Evolutionary conservation across 768 basidiomycete genomes (phyloP).

Genomic region (Peribolospora kevripleyi): DNA sequence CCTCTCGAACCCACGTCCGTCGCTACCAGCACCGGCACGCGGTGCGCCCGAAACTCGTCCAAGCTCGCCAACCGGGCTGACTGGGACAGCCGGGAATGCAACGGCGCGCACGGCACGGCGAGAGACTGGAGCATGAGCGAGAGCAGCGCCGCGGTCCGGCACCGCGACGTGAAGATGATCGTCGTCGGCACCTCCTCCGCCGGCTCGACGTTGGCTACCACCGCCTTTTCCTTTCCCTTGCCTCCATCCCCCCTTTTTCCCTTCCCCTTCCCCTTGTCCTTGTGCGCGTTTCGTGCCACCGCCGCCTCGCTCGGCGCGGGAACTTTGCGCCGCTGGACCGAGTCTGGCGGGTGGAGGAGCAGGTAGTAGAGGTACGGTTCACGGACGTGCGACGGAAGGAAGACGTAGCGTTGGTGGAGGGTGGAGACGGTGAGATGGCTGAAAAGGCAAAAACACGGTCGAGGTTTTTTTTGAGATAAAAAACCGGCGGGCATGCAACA

Average conservation of each 20-base stretch:
- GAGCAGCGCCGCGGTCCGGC: slow-evolving; percentile 74
- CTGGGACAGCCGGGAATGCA: slow-evolving; percentile 85
- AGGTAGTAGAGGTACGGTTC: slow-evolving; percentile 78
- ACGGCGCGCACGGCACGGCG: slow-evolving; percentile 56
- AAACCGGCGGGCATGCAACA: slow-evolving; percentile 1
- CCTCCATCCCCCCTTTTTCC: slow-evolving; percentile 1
- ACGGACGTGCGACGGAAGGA: slow-evolving; percentile 82
- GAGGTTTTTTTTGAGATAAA: neutral
- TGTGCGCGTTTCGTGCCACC: slow-evolving; percentile 17
- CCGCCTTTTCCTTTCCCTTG: slow-evolving; percentile 15
- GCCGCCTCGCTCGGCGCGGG: neutral
- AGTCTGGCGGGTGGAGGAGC: slow-evolving; percentile 38
- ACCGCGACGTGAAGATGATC: slow-evolving; percentile 70
- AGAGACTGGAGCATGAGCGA: slow-evolving; percentile 52
- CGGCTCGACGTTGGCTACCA: slow-evolving; percentile 30
- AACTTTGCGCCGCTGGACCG: neutral
- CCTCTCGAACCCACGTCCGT: slow-evolving; percentile 92
- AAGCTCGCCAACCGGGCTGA: slow-evolving; percentile 63
- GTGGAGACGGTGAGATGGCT: slow-evolving; percentile 77
- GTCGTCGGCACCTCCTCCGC: slow-evolving; percentile 59
- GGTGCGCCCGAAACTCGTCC: slow-evolving; percentile 57
- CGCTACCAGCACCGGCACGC: slow-evolving; percentile 73
- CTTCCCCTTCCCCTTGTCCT: slow-evolving; percentile 14
- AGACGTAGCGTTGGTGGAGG: slow-evolving; percentile 65
- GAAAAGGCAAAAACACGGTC: neutral